Percentiles rank a stretch among this genome's conserved stretches.
phyloP scores from a whole-genome alignment of 2,329 filamentous ascomycete genomes.

The Nemania sp. region DNA sequence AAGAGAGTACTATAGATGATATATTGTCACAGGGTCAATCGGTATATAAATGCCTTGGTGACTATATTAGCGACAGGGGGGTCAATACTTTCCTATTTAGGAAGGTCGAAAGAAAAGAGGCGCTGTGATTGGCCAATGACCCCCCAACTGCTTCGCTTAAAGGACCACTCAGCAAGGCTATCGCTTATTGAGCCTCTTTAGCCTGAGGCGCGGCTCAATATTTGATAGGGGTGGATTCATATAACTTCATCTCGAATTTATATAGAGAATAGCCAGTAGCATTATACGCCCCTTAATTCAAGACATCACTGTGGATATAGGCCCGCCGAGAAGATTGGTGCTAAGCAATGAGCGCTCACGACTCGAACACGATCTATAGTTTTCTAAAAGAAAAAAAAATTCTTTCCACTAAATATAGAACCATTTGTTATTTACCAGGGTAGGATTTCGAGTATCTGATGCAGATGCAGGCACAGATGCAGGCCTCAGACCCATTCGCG shows the following conservation, averaged over 20 bases:
- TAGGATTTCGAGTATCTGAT: neutral
- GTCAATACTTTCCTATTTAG: constrained; percentile 18
- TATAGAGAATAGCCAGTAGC: constrained; percentile 36
- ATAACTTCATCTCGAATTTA: constrained; percentile 46
- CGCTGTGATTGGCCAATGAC: constrained; percentile 11
- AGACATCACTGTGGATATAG: constrained; percentile 12
- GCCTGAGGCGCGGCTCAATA: constrained; percentile 46
- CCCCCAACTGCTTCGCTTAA: constrained; percentile 8
- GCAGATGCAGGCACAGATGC: neutral
- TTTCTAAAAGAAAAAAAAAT: neutral
- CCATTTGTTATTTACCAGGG: neutral
- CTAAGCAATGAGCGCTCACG: neutral
- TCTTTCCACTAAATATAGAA: neutral
- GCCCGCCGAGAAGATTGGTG: constrained; percentile 10
- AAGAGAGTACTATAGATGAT: constrained; percentile 26
- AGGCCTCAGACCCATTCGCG: neutral
- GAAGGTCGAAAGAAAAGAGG: constrained; percentile 22
- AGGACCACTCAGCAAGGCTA: constrained; percentile 32
- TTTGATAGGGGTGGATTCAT: constrained; percentile 44
- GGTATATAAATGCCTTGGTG: constrained; percentile 7
- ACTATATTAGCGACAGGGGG: constrained; percentile 11
- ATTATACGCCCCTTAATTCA: neutral
- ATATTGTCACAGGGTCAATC: constrained; percentile 24
- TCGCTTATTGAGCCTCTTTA: constrained; percentile 49
- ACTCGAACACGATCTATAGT: neutral